Evolutionary conservation across 2,329 filamentous ascomycete genomes (phyloP).

Genomic region (Aspergillus proliferans): DNA sequence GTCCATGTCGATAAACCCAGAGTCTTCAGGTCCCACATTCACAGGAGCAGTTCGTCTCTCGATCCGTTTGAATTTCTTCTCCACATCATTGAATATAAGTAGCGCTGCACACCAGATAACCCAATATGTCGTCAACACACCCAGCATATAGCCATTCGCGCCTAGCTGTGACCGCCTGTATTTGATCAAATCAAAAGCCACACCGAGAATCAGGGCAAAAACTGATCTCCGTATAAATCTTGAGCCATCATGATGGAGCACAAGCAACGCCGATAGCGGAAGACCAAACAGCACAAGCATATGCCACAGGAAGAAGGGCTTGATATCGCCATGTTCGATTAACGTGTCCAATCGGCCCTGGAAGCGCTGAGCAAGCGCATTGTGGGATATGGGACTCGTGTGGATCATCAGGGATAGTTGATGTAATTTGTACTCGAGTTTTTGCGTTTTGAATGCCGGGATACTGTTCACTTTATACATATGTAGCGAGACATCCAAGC

Average conservation of each 20-base stretch:
- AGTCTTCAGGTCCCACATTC: background rate
- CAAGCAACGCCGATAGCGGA: constrained; percentile 45
- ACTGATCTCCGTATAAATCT: constrained; percentile 39
- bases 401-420: constrained; percentile 17
- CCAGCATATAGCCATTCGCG: constrained; percentile 50
- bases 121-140: constrained; percentile 50
- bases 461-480: no score
- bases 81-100: constrained; percentile 51
- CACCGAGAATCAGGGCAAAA: constrained; percentile 39
- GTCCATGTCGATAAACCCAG: background rate
- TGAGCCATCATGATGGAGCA: constrained; percentile 40
- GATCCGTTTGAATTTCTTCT: constrained; percentile 51
- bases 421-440: background rate
- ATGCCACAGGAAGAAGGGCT: constrained; percentile 33
- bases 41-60: constrained; percentile 31
- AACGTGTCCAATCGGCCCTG: constrained; percentile 17
- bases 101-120: constrained; percentile 49
- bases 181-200: constrained; percentile 39
- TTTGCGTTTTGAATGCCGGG: no score
- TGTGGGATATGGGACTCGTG: constrained; percentile 20
- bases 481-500: no score
- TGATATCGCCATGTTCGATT: constrained; percentile 22
- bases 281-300: constrained; percentile 23
- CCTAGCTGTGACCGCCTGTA: constrained; percentile 45
- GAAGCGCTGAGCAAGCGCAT: constrained; percentile 19